Base-by-base conservation (phyloP, 805 yeast species). In the Candida sakaeoensis region DNA sequence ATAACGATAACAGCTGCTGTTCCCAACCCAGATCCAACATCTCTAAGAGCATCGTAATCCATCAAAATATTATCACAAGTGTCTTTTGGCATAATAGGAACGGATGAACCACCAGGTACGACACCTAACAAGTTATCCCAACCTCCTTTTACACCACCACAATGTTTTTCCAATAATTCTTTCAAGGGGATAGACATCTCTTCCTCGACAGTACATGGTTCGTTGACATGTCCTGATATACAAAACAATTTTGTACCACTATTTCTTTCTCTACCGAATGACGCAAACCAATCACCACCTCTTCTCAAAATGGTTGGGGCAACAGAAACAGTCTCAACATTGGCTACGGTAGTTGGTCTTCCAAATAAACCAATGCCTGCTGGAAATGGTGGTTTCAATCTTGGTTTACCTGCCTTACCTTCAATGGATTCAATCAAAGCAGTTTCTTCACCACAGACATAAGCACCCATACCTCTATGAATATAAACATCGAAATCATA, bases 401-500 rank as follows among this genome's bases (percentile, higher is more conserved):
- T 80, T 51, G 95, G 95, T 67, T 87, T 87, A 50, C 95, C 95
- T 42, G 93, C 95, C 65, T 87, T 87, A 53, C 95, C 95, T 68
- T 87, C 95, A 40, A 87, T 70, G 3, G 90, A 81, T 69, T 87
- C 95, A 57, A 87, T 85, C 59, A 87, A 69, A 4, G 95, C 89
- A 31, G 95, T 87, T 66, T 87, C 95, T 66, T 87, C 95, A 54
- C 95, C 95, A 67, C 95, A 87, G 37, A 87, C 76, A 64, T 87
- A 87, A 8, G 95, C 95, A 48, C 95, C 95, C 88, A 85, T 85
- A 51, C 95, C 95, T 58, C 95, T 79, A 68, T 87, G 95, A 52
- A 87, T 75, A 61, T 73, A 87, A 35, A 87, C 79, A 60, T 87
- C 95, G 54, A 85, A 86, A 53, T 79, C 80, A 63, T 79, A 87